These are phyloP conservation scores for Penicillium subrubescens DNA, from an alignment of 495 filamentous ascomycete species.

Conservation along the genomic window DNA sequence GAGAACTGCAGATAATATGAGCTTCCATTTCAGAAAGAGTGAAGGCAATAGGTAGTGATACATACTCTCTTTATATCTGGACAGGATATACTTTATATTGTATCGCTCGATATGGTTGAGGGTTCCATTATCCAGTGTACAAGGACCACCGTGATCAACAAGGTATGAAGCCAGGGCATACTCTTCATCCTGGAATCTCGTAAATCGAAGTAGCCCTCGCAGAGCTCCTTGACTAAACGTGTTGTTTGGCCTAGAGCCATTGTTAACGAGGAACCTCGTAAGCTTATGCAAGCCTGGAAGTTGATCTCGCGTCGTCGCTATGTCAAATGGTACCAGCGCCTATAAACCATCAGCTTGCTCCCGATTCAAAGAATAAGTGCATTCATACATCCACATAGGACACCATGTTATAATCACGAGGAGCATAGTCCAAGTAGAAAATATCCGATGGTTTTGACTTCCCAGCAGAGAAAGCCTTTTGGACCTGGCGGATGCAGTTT, in stretches of 20 bases:
- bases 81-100: neutral
- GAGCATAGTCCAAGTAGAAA: neutral
- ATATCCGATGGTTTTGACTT: neutral
- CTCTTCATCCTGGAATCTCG: neutral
- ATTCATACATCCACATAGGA: neutral
- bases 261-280: neutral
- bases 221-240: neutral
- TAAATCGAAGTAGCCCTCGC: neutral
- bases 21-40: neutral
- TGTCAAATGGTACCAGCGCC: neutral
- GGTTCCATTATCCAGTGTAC: neutral
- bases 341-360: neutral
- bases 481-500: neutral
- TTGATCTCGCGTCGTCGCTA: neutral
- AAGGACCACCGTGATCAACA: conserved; percentile 1
- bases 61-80: neutral
- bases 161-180: conserved; percentile 1
- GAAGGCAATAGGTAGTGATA: neutral
- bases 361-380: neutral
- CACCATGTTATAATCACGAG: neutral
- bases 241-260: neutral
- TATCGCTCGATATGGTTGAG: conserved; percentile 1
- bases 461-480: neutral
- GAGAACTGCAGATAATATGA: neutral
- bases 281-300: neutral